phyloP scores from a whole-genome alignment of 352 stramenopile species.

The Phytophthora macrochlamydospora region DNA sequence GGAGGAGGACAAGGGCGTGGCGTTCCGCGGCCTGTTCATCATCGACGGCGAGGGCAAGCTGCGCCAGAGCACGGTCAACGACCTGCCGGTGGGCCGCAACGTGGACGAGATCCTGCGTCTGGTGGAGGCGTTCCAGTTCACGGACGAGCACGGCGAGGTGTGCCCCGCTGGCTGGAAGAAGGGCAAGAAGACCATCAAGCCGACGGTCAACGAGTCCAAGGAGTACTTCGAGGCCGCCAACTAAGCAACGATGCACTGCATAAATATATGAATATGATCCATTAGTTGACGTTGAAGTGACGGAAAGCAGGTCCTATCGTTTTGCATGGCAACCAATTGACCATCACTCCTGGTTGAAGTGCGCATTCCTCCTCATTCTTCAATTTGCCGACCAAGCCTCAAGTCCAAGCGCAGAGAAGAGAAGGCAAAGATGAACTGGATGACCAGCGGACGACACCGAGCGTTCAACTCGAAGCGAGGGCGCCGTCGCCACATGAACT shows the following conservation, averaged over 20 bases:
- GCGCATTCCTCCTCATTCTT: conserved; percentile 19
- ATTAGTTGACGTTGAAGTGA: no score
- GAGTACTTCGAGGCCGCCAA: conserved; percentile 69
- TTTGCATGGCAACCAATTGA: not conserved
- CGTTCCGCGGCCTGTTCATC: conserved; percentile 90
- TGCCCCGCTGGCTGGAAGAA: conserved; percentile 92
- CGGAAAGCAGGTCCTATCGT: not conserved
- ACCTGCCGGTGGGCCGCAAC: conserved; percentile 85
- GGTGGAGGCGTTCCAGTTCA: conserved; percentile 91
- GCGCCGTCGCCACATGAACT: conserved; percentile 53
- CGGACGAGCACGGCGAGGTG: conserved; percentile 88
- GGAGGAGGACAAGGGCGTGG: conserved; percentile 61
- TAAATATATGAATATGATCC: not conserved
- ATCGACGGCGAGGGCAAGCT: conserved; percentile 86
- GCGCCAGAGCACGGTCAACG: conserved; percentile 88
- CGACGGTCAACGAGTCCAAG: conserved; percentile 69
- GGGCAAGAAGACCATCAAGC: conserved; percentile 88
- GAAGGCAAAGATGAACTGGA: conserved; percentile 66
- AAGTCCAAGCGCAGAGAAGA: conserved; percentile 3
- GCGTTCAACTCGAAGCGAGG: conserved; percentile 56
- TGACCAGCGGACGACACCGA: conserved; percentile 64
- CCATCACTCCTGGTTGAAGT: conserved; percentile 1
- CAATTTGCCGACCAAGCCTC: conserved; percentile 23
- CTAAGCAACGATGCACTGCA: conserved; percentile 2
- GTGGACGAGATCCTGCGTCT: conserved; percentile 91